Conservation (phyloP, 2,329 filamentous ascomycete species). For the Pseudogymnoascus sp. region DNA sequence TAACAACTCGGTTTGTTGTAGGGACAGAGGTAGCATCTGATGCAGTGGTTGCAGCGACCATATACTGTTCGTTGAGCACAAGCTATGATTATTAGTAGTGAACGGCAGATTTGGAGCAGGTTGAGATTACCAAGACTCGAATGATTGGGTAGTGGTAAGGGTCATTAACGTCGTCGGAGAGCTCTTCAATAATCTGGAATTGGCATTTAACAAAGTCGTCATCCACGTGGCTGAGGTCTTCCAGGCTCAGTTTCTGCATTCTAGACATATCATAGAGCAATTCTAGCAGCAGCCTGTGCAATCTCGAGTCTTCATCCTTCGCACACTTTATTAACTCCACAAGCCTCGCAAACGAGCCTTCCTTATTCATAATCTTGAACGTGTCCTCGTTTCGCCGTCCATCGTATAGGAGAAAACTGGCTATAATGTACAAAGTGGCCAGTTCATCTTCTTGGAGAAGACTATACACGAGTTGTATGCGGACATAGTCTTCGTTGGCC, state of each 20-base stretch:
- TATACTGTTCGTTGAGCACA: constrained; percentile 96
- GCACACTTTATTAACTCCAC: constrained; percentile 67
- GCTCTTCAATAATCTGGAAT: constrained; percentile 77
- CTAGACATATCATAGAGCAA: constrained; percentile 94
- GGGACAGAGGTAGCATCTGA: constrained; percentile 31
- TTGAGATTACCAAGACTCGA: constrained; percentile 65
- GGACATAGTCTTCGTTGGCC: constrained; percentile 73
- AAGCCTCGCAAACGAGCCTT: constrained; percentile 74
- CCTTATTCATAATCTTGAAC: constrained; percentile 80
- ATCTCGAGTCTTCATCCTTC: constrained; percentile 54
- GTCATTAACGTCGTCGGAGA: constrained; percentile 80
- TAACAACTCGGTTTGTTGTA: constrained; percentile 88
- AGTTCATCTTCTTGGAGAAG: constrained; percentile 82
- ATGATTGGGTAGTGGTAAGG: constrained; percentile 96
- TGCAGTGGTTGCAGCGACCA: constrained; percentile 60
- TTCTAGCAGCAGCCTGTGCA: constrained; percentile 77
- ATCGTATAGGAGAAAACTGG: constrained; percentile 78
- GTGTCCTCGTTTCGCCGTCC: constrained; percentile 68
- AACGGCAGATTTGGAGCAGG: constrained; percentile 13
- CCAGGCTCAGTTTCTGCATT: constrained; percentile 68
- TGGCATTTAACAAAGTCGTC: constrained; percentile 79
- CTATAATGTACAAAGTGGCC: constrained; percentile 70
- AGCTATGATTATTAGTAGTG: constrained; percentile 45
- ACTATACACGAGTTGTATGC: constrained; percentile 86
- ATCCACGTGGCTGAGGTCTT: constrained; percentile 67